Base-by-base conservation (phyloP, 1,139 yeast species). In the Blastobotrys arbuscula region DNA sequence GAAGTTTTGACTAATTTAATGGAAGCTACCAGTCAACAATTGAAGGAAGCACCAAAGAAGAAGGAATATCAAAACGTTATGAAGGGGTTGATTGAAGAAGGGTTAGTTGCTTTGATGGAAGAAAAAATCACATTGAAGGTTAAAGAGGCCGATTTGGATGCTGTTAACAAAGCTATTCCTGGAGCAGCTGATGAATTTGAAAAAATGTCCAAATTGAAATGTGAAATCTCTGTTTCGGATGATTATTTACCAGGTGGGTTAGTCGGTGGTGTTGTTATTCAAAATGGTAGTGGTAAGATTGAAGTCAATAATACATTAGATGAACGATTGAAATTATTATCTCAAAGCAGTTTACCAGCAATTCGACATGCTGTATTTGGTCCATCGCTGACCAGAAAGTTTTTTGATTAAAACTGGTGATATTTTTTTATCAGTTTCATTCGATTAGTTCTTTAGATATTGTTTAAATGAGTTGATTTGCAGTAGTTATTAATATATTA, bases 321-420 rank as follows among this genome's bases (percentile, higher is more conserved):
- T 63, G 97, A 90, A 74, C 86, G 99, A 71, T 79, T 92, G 65
- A 78, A 81, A 62, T 73, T 94, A 55, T 76, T 92, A 63, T 78
- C 86, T 43, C 85, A 85, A 66, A 87, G 82, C 62, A 86, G 96
- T 8, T 78, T 94, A 59, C 99, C 99, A 46, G 95, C 90, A 49
- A 83, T 94, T 58, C 83, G 97, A 72, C 74, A 84, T 56, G 95
- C 89, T 62, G 73, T 92, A 64, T 92, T 89, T 68, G 98, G 98
- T 49, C 82, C 87, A 51, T 84, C 97, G 26, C 71, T 78, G 51
- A 70, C 92, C 49, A 86, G 97, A 77, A 87, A 87, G 74, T 90
- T 88, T 78, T 87, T 88, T 64, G 95, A 89, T 66, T 90, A 77
- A 65, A 46, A 2, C 34, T 24, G 23, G 7, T 16, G n/a, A 7